A percentile compares a stretch with the other conserved stretches of the same genome.
Conservation (phyloP, 768 basidiomycete species). For the Mycena maculata region DNA sequence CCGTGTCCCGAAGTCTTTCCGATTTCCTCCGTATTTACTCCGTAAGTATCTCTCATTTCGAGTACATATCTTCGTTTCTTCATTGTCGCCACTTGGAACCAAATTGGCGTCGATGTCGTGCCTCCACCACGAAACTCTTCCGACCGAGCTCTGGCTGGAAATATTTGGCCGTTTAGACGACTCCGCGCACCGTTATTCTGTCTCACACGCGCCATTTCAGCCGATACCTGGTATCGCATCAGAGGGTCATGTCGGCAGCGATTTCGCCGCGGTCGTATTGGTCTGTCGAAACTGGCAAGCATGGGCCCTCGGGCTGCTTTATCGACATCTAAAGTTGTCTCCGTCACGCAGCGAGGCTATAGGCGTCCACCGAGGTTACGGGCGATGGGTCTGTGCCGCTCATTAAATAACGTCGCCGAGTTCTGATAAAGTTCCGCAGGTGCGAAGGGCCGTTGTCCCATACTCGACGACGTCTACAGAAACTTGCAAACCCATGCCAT, state of each 20-base stretch:
- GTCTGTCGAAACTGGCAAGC: constrained; percentile 71
- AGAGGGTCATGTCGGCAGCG: constrained; percentile 47
- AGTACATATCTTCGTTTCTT: too few relatives aligned
- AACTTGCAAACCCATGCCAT: constrained; percentile 42
- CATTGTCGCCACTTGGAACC: background rate
- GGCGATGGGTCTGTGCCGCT: constrained; percentile 44
- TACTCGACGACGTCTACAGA: constrained; percentile 63
- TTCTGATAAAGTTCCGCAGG: constrained; percentile 43
- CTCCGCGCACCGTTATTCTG: constrained; percentile 31
- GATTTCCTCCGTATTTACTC: too few relatives aligned
- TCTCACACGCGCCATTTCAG: constrained; percentile 62
- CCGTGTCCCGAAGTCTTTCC: too few relatives aligned
- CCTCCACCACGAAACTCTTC: constrained; percentile 46
- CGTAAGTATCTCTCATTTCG: too few relatives aligned
- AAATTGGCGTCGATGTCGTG: constrained; percentile 4
- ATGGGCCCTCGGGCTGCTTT: constrained; percentile 60
- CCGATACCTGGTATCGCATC: constrained; percentile 38
- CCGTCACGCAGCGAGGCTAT: constrained; percentile 41
- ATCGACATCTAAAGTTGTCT: constrained; percentile 63
- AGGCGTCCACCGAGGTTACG: constrained; percentile 45
- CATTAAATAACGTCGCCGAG: constrained; percentile 5
- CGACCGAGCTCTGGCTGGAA: constrained; percentile 66
- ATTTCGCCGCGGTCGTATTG: constrained; percentile 51
- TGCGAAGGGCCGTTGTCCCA: constrained; percentile 69
- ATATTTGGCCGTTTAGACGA: constrained; percentile 54